Conservation (phyloP, 108 stramenopile species). For the Licmophora abbreviata region DNA sequence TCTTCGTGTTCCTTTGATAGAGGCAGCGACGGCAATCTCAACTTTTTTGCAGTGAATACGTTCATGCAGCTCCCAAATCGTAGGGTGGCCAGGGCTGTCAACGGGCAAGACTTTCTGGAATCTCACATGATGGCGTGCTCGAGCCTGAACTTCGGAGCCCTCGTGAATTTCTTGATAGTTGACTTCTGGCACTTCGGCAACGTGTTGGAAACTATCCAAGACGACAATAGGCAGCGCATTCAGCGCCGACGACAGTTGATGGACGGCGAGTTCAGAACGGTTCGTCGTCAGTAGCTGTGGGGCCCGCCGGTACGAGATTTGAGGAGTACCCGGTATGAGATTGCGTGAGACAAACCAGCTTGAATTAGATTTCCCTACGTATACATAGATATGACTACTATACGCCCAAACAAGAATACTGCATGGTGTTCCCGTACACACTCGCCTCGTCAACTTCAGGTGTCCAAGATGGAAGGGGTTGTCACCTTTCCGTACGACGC, state of each 20-base stretch:
- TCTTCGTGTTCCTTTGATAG: slow-evolving; percentile 37
- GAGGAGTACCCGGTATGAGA: not conserved
- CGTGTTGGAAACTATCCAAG: slow-evolving; percentile 33
- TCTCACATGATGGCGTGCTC: slow-evolving; percentile 29
- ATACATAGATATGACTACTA: not conserved
- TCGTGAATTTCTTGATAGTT: slow-evolving; percentile 36
- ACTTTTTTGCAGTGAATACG: slow-evolving; percentile 54
- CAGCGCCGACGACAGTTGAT: no score
- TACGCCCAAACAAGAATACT: not conserved
- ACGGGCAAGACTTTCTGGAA: slow-evolving; percentile 20
- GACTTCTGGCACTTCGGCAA: slow-evolving; percentile 64
- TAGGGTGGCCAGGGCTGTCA: slow-evolving; percentile 18
- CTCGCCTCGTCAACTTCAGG: not conserved
- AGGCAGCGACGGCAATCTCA: slow-evolving; percentile 16
- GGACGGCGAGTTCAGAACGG: no score
- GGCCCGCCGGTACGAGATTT: no score
- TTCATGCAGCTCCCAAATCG: slow-evolving; percentile 31
- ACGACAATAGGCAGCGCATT: no score
- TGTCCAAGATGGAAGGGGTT: not conserved
- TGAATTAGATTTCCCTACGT: not conserved
- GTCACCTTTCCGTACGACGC: slow-evolving; percentile 7
- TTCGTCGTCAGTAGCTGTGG: no score
- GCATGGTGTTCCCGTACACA: not conserved
- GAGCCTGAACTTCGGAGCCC: slow-evolving; percentile 4
- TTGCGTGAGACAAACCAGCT: not conserved